phyloP scores from a whole-genome alignment of 768 basidiomycete genomes.

The Tubosaeta brunneosetosa region DNA sequence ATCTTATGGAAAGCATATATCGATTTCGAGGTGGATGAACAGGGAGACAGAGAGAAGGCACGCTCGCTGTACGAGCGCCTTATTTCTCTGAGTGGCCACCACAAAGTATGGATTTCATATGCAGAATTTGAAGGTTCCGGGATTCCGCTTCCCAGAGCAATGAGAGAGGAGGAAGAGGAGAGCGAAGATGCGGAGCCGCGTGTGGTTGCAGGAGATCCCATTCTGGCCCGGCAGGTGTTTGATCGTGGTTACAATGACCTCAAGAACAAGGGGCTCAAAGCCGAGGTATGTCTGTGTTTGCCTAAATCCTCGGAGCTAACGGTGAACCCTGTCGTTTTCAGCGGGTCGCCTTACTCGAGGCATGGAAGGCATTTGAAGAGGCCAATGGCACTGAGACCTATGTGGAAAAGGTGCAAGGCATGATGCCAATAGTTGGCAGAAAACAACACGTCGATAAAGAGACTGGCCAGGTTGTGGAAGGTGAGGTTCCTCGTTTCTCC shows the following conservation, averaged over 20 bases:
- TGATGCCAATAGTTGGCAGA: constrained; percentile 92
- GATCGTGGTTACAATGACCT: constrained; percentile 85
- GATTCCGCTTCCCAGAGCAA: constrained; percentile 58
- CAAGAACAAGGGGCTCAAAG: constrained; percentile 75
- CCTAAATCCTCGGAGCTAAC: not conserved
- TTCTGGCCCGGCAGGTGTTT: constrained; percentile 72
- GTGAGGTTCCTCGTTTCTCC: constrained; percentile 35
- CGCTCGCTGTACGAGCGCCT: constrained; percentile 88
- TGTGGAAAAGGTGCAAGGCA: constrained; percentile 75
- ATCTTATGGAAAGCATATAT: constrained; percentile 93
- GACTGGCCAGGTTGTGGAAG: constrained; percentile 84
- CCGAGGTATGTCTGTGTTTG: constrained; percentile 57
- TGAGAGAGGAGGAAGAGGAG: constrained; percentile 67
- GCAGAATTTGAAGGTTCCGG: constrained; percentile 86
- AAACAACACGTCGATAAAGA: constrained; percentile 78
- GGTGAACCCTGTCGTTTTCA: constrained; percentile 27
- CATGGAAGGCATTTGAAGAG: constrained; percentile 94
- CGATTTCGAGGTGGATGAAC: constrained; percentile 91
- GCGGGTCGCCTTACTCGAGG: constrained; percentile 89
- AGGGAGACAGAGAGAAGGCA: constrained; percentile 79
- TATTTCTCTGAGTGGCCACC: constrained; percentile 80
- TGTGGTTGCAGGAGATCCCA: constrained; percentile 67
- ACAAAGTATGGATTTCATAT: constrained; percentile 96
- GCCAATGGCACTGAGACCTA: constrained; percentile 69
- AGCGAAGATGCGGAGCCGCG: constrained; percentile 48